Conservation (phyloP, 2,329 filamentous ascomycete species). For the Aspergillus persii region DNA sequence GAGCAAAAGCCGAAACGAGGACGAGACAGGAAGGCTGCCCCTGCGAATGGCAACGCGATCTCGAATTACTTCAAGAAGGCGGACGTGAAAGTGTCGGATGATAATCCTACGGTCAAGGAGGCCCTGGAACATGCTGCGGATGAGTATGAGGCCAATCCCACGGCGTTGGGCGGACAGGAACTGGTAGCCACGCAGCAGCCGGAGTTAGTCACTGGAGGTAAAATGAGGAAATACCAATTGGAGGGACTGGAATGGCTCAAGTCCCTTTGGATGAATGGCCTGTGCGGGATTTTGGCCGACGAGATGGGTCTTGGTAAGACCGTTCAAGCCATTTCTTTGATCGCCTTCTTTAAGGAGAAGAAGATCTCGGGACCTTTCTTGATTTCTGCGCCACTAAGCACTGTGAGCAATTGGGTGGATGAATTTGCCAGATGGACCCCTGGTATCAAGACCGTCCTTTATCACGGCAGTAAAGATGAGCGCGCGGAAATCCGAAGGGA, state of each 20-base stretch:
- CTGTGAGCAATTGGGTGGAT: slow-evolving; percentile 91
- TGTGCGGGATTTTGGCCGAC: slow-evolving; percentile 88
- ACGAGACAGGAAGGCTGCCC: slow-evolving; percentile 26
- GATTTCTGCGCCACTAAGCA: slow-evolving; percentile 86
- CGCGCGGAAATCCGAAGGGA: slow-evolving; percentile 72
- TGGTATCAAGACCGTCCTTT: slow-evolving; percentile 80
- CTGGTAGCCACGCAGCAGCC: slow-evolving; percentile 83
- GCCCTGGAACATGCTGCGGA: slow-evolving; percentile 58
- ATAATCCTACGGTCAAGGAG: slow-evolving; percentile 55
- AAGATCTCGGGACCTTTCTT: slow-evolving; percentile 86
- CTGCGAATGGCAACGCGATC: slow-evolving; percentile 46
- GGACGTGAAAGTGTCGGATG: slow-evolving; percentile 53
- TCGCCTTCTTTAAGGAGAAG: slow-evolving; percentile 83
- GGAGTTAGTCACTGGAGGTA: slow-evolving; percentile 76
- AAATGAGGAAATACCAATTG: slow-evolving; percentile 91
- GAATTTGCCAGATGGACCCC: slow-evolving; percentile 92
- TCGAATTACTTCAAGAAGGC: slow-evolving; percentile 61
- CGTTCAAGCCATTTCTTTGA: slow-evolving; percentile 82
- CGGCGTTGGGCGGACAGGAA: slow-evolving; percentile 64
- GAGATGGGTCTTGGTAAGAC: slow-evolving; percentile 96
- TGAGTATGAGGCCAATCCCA: slow-evolving; percentile 57
- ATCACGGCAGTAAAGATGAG: slow-evolving; percentile 79
- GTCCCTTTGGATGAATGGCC: slow-evolving; percentile 78
- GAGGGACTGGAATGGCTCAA: slow-evolving; percentile 94
- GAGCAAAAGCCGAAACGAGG: slow-evolving; percentile 25